Conservation (phyloP, 2,329 filamentous ascomycete species). For the Colletotrichum sojae region DNA sequence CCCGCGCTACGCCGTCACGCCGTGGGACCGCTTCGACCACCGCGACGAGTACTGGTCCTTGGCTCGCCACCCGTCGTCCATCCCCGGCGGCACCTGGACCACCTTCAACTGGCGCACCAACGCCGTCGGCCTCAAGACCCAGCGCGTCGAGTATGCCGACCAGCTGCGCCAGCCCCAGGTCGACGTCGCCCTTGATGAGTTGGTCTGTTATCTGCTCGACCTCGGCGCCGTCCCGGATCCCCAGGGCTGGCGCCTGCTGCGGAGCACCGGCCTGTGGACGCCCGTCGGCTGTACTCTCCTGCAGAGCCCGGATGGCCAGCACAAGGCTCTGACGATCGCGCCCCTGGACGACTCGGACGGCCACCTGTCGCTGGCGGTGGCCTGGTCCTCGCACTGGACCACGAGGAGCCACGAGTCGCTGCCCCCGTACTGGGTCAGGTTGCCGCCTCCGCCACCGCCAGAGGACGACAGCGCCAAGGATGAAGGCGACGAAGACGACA, state of each 20-base stretch:
- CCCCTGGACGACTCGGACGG: conserved; percentile 73
- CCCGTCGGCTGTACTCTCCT: conserved; percentile 71
- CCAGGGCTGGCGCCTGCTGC: conserved; percentile 70
- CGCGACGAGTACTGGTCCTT: conserved; percentile 72
- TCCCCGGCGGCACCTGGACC: conserved; percentile 75
- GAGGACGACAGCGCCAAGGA: conserved; percentile 8
- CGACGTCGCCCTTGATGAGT: conserved; percentile 69
- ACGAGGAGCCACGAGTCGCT: conserved; percentile 65
- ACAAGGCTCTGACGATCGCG: conserved; percentile 67
- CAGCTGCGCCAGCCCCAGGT: conserved; percentile 68
- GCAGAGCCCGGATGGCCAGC: conserved; percentile 63
- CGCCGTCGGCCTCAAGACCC: conserved; percentile 72
- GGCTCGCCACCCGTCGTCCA: conserved; percentile 63
- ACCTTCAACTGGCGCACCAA: conserved; percentile 77
- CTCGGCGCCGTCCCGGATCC: conserved; percentile 73
- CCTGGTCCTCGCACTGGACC: conserved; percentile 70
- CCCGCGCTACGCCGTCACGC: conserved; percentile 74
- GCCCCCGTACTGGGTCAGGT: conserved; percentile 72
- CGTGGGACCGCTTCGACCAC: conserved; percentile 67
- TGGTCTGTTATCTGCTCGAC: conserved; percentile 74
- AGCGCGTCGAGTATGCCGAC: conserved; percentile 74
- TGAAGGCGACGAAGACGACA: neutral
- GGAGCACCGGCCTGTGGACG: conserved; percentile 72
- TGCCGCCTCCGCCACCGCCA: conserved; percentile 53
- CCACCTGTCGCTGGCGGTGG: conserved; percentile 68